phyloP scores from a whole-genome alignment of 345 rosid genomes.

The Gossypium bickii region DNA sequence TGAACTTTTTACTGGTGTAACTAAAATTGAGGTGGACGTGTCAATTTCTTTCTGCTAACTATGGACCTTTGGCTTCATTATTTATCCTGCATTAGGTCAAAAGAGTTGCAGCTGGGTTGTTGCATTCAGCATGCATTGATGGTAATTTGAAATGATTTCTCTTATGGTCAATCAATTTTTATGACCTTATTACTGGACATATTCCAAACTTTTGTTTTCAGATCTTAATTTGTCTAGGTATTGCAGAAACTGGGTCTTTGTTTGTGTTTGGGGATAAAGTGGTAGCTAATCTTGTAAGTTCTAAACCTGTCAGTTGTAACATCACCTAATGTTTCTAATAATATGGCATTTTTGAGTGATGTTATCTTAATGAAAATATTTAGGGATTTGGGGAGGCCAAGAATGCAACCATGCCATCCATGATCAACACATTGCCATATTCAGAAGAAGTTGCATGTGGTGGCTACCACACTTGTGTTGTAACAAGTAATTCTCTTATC shows the following conservation, averaged over 20 bases:
- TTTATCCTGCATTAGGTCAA: conserved; percentile 44
- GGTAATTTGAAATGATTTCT: conserved; percentile 40
- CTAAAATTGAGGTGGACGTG: conserved; percentile 9
- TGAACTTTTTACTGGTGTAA: conserved; percentile 15
- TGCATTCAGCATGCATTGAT: conserved; percentile 83
- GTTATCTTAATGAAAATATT: conserved; percentile 17
- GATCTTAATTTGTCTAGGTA: conserved; percentile 19
- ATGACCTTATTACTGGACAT: neutral
- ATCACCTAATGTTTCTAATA: conserved; percentile 11
- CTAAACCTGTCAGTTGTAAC: conserved; percentile 7
- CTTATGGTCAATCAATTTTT: conserved; percentile 7
- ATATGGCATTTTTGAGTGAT: conserved; percentile 1
- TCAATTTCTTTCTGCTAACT: conserved; percentile 12
- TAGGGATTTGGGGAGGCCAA: conserved; percentile 56
- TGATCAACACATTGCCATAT: conserved; percentile 49
- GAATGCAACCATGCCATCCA: conserved; percentile 50
- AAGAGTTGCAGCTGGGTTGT: conserved; percentile 79
- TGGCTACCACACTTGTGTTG: conserved; percentile 85
- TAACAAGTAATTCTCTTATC: conserved; percentile 55
- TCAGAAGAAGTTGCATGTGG: conserved; percentile 85
- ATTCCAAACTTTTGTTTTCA: conserved; percentile 6
- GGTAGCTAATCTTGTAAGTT: conserved; percentile 44
- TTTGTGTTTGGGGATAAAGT: conserved; percentile 80
- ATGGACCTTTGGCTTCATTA: conserved; percentile 23
- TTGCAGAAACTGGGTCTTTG: conserved; percentile 73